A percentile compares a stretch with the other conserved stretches of the same genome.
Conservation (phyloP, 208 protist genomes). For the Polymyxa betae region DNA sequence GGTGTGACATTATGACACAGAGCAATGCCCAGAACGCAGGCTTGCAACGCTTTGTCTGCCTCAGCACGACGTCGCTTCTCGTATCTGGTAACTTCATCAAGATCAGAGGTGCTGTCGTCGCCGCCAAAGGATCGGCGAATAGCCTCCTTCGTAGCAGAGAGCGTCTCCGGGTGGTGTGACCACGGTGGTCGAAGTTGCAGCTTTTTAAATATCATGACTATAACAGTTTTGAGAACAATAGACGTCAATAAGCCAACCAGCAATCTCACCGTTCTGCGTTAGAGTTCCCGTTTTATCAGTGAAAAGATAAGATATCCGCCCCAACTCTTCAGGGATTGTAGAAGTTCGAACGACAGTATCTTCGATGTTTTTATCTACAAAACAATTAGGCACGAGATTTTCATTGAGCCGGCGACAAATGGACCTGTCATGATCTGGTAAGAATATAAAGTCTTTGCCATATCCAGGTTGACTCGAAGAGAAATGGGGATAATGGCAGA, state of each 20-base stretch:
- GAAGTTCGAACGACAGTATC: slow-evolving; percentile 87
- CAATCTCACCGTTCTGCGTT: slow-evolving; percentile 87
- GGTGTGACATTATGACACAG: slow-evolving; percentile 93
- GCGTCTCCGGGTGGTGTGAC: slow-evolving; percentile 29
- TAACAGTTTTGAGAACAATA: neutral
- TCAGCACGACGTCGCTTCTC: neutral
- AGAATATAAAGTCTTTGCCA: slow-evolving; percentile 93
- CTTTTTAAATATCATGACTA: slow-evolving; percentile 78
- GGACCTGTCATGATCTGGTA: slow-evolving; percentile 81
- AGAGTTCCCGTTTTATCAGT: slow-evolving; percentile 98
- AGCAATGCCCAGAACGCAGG: slow-evolving; percentile 63
- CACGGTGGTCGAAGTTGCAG: slow-evolving; percentile 11
- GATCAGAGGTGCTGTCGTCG: neutral
- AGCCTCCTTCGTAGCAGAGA: neutral
- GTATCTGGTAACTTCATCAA: slow-evolving; percentile 41
- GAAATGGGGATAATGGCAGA: slow-evolving; percentile 94
- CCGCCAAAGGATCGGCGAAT: neutral
- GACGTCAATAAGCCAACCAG: neutral
- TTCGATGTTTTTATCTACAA: slow-evolving; percentile 55
- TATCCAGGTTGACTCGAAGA: slow-evolving; percentile 95
- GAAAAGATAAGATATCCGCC: slow-evolving; percentile 94
- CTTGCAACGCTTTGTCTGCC: neutral
- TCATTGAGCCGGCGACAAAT: neutral
- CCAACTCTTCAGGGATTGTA: slow-evolving; percentile 95
- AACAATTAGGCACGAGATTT: neutral